phyloP scores from a whole-genome alignment of 257 asterid species.

The Ilex aquifolium region DNA sequence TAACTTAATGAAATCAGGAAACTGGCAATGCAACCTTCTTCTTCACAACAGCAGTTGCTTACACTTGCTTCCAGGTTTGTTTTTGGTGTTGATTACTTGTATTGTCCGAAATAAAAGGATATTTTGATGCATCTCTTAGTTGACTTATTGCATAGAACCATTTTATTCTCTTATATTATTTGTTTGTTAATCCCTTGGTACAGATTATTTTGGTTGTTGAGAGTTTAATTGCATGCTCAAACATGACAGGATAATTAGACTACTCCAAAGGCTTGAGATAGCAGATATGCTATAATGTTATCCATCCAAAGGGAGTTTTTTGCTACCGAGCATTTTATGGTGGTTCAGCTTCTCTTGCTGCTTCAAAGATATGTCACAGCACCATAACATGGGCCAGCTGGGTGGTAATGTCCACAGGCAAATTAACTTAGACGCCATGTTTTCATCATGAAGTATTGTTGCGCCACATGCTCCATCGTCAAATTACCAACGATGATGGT shows the following conservation, averaged over 20 bases:
- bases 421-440: too few species aligned
- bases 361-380: slow-evolving; percentile 7
- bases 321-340: neutral
- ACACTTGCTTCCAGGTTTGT: slow-evolving; percentile 90
- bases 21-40: slow-evolving; percentile 98
- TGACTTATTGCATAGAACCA: neutral
- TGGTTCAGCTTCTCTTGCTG: slow-evolving; percentile 4
- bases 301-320: slow-evolving; percentile 1
- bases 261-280: slow-evolving; percentile 25
- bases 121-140: neutral
- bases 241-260: slow-evolving; percentile 66
- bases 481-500: too few species aligned
- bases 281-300: neutral
- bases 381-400: neutral
- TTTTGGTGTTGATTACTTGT: slow-evolving; percentile 1
- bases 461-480: too few species aligned
- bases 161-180: neutral
- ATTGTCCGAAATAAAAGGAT: neutral
- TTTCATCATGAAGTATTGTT: too few species aligned
- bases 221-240: slow-evolving; percentile 80
- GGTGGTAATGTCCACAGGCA: too few species aligned
- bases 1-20: slow-evolving; percentile 47
- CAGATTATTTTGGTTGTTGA: slow-evolving; percentile 84
- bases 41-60: slow-evolving; percentile 90
- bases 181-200: slow-evolving; percentile 7